Evolutionary conservation across 176 grass and related monocot genomes (phyloP), one percentile per base, ranked within the genome.

Genomic region (Canna indica): DNA sequence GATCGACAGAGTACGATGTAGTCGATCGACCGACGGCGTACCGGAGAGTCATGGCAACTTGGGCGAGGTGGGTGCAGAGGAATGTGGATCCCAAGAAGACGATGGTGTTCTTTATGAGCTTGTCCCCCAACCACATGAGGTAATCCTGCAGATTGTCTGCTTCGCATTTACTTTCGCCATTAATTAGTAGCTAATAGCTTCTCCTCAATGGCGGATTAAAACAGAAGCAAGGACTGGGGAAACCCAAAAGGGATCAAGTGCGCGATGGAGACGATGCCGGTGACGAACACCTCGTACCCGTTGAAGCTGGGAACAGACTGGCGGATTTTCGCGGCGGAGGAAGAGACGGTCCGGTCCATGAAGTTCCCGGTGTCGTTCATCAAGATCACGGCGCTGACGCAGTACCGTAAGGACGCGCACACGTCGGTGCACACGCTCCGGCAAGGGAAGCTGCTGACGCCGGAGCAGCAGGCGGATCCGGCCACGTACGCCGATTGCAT

Each of bases 71-170:
- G 58, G 25, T 60, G 58, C 58, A 15, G 10, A 60, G 58, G 58
- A 30, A 60, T 30, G 58, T 60, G 1, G 11, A 60, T 30, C 58
- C 25, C 3, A 60, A 31, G 58, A 60, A 60, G 58, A 60, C 58
- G 12, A 60, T 30, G 27, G 58, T 60, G 58, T 60, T 60, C 58
- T 60, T 60, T 27, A 60, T 60, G 58, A 60, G 58, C 27, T 5
- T 30, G 58, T 60, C 58, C 26, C 58, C 58, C 8, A 60, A 60
- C 58, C 58, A 60, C 58, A 60, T 60, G 58, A 60, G 58, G 58
- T 60, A 60, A 30, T 28, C 3, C 58, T 60, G 27, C 58, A 15
- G 25, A 18, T 18, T n/a, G 4, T 54, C 47, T 15, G 0, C 7
- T 54, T 54, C 6, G 22, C n/a, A 5, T n/a, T 50, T 20, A 50